Conservation (phyloP, 1,284 basidiomycete genomes). For the Trametes polyzona region DNA sequence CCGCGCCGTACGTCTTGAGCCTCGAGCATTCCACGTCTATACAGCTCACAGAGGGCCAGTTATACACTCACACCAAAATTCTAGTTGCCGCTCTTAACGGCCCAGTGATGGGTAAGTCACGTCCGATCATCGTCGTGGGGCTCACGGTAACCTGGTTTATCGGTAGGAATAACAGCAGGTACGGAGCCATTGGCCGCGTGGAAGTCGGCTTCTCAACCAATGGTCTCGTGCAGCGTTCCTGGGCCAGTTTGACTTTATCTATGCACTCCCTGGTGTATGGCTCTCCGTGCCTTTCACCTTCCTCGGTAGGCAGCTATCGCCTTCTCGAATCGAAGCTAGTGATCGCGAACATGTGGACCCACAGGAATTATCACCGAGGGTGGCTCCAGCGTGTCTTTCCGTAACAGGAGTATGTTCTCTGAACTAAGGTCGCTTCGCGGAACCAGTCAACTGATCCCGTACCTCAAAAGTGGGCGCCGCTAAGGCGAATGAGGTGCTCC, state of each 20-base stretch:
- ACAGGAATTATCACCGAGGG: slow-evolving; percentile 66
- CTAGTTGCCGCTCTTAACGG: slow-evolving; percentile 70
- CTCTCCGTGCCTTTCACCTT: slow-evolving; percentile 69
- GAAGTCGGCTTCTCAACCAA: neutral
- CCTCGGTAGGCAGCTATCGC: slow-evolving; percentile 48
- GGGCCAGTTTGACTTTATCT: slow-evolving; percentile 76
- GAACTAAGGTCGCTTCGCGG: neutral
- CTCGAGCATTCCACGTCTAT: no score
- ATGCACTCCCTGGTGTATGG: slow-evolving; percentile 64
- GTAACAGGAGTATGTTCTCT: slow-evolving; percentile 56
- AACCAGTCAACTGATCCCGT: neutral
- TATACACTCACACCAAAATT: slow-evolving; percentile 68
- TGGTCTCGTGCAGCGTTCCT: slow-evolving; percentile 53
- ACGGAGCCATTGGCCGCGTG: slow-evolving; percentile 3
- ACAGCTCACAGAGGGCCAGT: slow-evolving; percentile 37
- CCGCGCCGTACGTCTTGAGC: slow-evolving; percentile 52
- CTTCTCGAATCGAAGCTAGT: neutral
- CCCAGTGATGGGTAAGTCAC: slow-evolving; percentile 64
- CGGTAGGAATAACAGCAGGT: slow-evolving; percentile 70
- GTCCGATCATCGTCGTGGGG: neutral
- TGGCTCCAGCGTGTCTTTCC: slow-evolving; percentile 69
- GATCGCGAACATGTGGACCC: slow-evolving; percentile 18
- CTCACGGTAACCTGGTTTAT: neutral
- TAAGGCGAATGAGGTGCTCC: slow-evolving; percentile 68
- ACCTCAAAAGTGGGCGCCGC: slow-evolving; percentile 70